A percentile compares a stretch with the other conserved stretches of the same genome.
These are phyloP conservation scores for Neurospora sp. DNA, from an alignment of 2,329 filamentous ascomycete species.

Conservation along the genomic window DNA sequence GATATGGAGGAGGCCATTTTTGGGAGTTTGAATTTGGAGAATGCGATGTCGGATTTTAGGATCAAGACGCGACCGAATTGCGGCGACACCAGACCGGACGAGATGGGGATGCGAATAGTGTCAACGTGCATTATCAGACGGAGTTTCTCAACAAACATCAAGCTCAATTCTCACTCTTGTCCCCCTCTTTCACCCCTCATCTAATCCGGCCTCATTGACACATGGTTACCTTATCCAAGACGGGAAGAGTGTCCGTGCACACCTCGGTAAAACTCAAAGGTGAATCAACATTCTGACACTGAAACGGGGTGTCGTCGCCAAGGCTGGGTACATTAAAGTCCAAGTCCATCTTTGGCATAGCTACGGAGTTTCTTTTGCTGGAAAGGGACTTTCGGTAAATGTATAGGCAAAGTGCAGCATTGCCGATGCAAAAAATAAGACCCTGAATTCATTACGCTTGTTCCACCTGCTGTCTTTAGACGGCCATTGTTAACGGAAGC, in stretches of 20 bases:
- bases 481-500: background rate
- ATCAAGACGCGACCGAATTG: background rate
- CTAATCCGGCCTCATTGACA: background rate
- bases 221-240: background rate
- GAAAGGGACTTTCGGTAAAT: background rate
- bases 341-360: background rate
- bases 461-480: background rate
- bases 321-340: background rate
- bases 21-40: background rate
- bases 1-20: conserved; percentile 3
- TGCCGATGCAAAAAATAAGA: background rate
- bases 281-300: background rate
- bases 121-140: background rate
- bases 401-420: background rate
- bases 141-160: background rate
- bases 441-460: background rate
- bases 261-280: background rate
- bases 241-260: background rate
- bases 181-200: background rate
- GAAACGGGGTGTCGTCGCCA: background rate
- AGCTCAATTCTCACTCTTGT: background rate
- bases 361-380: background rate
- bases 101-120: background rate
- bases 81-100: background rate
- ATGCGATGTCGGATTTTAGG: background rate